phyloP scores from a whole-genome alignment of 2,329 filamentous ascomycete genomes.

The Hypoxylon sp. region DNA sequence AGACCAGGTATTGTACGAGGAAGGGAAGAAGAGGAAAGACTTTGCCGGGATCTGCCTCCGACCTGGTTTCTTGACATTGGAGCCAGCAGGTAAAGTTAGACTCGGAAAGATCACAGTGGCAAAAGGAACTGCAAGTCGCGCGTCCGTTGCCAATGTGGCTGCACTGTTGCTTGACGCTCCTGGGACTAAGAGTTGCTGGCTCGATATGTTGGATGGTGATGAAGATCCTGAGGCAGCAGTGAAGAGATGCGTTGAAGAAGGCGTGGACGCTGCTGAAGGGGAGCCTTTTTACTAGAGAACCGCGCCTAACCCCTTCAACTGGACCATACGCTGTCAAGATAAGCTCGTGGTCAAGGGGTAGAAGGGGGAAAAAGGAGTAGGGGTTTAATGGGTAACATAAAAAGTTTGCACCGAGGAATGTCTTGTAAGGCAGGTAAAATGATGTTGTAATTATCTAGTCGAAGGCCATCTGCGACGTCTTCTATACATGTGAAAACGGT shows the following conservation, averaged over 20 bases:
- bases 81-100: slow-evolving; percentile 62
- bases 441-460: background rate
- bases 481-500: too few species aligned
- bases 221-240: slow-evolving; percentile 64
- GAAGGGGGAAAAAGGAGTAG: background rate
- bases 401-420: background rate
- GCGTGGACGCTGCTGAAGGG: slow-evolving; percentile 66
- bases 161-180: slow-evolving; percentile 67
- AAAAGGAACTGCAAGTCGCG: slow-evolving; percentile 63
- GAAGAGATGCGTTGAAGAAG: slow-evolving; percentile 61
- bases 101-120: slow-evolving; percentile 61
- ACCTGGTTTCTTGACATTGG: slow-evolving; percentile 64
- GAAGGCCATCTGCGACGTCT: too few species aligned
- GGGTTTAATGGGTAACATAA: background rate
- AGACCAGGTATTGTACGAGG: slow-evolving; percentile 68
- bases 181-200: slow-evolving; percentile 63
- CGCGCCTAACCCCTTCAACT: background rate
- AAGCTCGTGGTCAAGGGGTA: background rate
- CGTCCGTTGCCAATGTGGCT: slow-evolving; percentile 70
- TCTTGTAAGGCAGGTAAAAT: background rate
- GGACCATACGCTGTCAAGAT: too few species aligned
- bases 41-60: slow-evolving; percentile 67
- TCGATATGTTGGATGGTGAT: slow-evolving; percentile 68
- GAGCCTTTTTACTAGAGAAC: slow-evolving; percentile 59
- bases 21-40: slow-evolving; percentile 57